These are phyloP conservation scores for Acacia concinna DNA, from an alignment of 331 rosid genomes.

Conservation along the genomic window DNA sequence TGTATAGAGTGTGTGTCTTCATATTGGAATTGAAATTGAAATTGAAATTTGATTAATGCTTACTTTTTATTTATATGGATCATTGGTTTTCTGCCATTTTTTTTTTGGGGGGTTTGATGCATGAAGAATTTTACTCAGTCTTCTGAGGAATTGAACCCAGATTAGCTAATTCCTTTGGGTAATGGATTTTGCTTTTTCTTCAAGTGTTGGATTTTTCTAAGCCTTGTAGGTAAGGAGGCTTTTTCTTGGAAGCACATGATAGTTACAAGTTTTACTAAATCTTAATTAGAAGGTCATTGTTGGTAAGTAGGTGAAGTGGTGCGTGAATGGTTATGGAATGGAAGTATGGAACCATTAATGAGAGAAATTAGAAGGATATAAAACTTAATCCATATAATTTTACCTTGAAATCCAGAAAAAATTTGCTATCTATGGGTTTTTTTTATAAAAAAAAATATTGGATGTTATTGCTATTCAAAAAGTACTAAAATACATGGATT, in stretches of 20 bases:
- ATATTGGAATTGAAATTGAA: not conserved
- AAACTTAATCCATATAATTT: not conserved
- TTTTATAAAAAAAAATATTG: no score
- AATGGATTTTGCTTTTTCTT: not conserved
- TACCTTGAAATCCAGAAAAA: no score
- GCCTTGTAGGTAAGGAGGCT: not conserved
- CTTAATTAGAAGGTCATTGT: not conserved
- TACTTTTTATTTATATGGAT: not conserved
- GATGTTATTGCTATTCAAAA: no score
- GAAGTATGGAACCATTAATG: not conserved
- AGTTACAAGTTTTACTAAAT: not conserved
- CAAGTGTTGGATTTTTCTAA: not conserved
- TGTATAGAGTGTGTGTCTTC: not conserved
- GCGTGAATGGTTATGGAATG: not conserved
- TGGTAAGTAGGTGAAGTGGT: not conserved
- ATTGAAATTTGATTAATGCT: not conserved
- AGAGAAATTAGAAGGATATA: not conserved
- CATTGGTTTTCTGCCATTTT: not conserved
- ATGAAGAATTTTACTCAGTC: not conserved
- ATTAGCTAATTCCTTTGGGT: not conserved
- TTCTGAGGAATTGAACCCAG: not conserved
- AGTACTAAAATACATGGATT: no score
- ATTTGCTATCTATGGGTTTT: rapidly evolving
- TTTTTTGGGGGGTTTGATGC: not conserved
- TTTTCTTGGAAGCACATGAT: not conserved